phyloP scores from a whole-genome alignment of 192 early-diverging fungal species.

The Coemansia sp. region DNA sequence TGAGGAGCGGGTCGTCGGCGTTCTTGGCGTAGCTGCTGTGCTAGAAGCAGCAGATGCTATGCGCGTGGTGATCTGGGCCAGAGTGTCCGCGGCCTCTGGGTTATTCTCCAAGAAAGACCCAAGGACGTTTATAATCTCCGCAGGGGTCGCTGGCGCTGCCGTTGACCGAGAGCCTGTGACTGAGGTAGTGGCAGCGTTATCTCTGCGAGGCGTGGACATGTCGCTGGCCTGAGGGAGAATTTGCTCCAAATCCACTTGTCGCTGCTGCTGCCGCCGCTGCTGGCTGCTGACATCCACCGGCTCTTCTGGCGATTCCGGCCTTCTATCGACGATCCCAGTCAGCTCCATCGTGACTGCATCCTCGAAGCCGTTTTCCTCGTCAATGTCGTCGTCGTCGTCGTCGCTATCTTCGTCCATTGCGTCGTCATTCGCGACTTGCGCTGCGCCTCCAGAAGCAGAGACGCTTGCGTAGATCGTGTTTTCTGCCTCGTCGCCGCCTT shows the following conservation, averaged over 20 bases:
- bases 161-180: too few relatives aligned
- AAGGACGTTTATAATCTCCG: constrained; percentile 4
- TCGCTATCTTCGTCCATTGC: constrained; percentile 12
- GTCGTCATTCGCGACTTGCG: neutral
- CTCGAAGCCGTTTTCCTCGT: constrained; percentile 18
- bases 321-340: constrained; percentile 32
- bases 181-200: neutral
- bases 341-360: constrained; percentile 30
- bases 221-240: neutral
- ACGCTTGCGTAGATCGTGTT: neutral
- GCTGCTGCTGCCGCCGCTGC: neutral
- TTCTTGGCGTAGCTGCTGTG: constrained; percentile 3
- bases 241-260: constrained; percentile 3
- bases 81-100: neutral
- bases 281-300: too few relatives aligned
- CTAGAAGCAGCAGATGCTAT: neutral
- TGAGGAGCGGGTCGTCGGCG: neutral
- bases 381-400: constrained; percentile 4
- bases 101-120: constrained; percentile 8
- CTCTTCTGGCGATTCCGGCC: neutral
- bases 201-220: neutral
- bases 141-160: neutral
- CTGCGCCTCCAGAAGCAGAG: neutral
- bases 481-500: constrained; percentile 11
- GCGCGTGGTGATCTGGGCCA: neutral